Evolutionary conservation across 2,329 filamentous ascomycete species (phyloP).

Genomic region (Aspergillus puulaauensis): DNA sequence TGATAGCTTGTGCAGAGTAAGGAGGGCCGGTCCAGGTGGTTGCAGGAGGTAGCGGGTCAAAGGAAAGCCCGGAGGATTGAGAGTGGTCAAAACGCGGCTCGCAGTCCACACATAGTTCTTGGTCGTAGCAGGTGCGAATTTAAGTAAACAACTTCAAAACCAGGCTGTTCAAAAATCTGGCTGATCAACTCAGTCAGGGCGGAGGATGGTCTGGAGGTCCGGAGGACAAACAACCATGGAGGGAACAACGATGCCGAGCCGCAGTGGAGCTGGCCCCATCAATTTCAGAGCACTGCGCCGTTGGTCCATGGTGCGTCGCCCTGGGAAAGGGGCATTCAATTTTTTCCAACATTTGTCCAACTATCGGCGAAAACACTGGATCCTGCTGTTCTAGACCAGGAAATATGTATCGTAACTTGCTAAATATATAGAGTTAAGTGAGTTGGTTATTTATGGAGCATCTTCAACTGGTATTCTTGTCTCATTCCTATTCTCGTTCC

Average conservation of each 20-base stretch:
- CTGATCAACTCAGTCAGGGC: slow-evolving; percentile 2
- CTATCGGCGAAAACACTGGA: background rate
- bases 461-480: background rate
- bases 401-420: background rate
- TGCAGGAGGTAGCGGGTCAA: slow-evolving; percentile 4
- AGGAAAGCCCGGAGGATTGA: background rate
- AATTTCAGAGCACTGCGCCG: background rate
- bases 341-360: background rate
- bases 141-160: background rate
- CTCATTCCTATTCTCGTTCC: background rate
- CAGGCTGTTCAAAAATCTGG: background rate
- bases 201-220: slow-evolving; percentile 5
- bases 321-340: slow-evolving; percentile 10
- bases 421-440: no score
- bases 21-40: background rate
- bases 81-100: background rate
- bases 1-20: slow-evolving; percentile 15
- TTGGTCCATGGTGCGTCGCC: background rate
- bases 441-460: no score
- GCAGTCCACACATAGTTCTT: background rate
- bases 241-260: slow-evolving; percentile 14
- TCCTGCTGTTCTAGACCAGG: background rate
- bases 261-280: slow-evolving; percentile 31
- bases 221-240: slow-evolving; percentile 23
- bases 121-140: background rate